Evolutionary conservation across 129 eudicot genomes (phyloP).

Genomic region (Arctium lappa): DNA sequence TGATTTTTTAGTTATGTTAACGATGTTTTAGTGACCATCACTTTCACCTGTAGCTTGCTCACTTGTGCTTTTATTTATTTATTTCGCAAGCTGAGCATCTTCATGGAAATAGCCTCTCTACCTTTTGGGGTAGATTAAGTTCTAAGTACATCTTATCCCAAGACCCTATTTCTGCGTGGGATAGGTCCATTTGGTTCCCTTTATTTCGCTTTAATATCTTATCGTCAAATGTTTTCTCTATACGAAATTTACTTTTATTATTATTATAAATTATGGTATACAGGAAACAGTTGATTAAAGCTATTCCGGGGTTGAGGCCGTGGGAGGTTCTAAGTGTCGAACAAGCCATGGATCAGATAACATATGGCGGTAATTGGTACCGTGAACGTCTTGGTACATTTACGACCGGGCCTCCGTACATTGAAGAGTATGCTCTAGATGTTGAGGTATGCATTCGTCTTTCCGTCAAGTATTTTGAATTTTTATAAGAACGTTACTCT

Average conservation of each 20-base stretch:
- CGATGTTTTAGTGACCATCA: too few relatives aligned
- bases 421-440: constrained; percentile 49
- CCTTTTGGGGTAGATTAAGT: too few relatives aligned
- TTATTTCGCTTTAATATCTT: too few relatives aligned
- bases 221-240: too few relatives aligned
- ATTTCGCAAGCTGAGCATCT: too few relatives aligned
- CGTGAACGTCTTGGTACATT: constrained; percentile 81
- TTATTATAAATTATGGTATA: neutral
- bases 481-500: neutral
- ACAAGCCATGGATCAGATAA: constrained; percentile 92
- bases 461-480: neutral
- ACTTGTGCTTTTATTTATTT: too few relatives aligned
- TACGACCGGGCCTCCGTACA: constrained; percentile 83
- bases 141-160: too few relatives aligned
- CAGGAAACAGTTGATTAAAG: constrained; percentile 65
- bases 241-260: neutral
- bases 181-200: too few relatives aligned
- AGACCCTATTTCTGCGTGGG: too few relatives aligned
- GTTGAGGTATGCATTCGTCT: constrained; percentile 34
- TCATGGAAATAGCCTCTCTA: too few relatives aligned
- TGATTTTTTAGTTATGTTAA: too few relatives aligned
- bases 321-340: constrained; percentile 97
- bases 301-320: constrained; percentile 89
- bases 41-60: too few relatives aligned
- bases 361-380: constrained; percentile 73